Percentiles rank a stretch among this genome's conserved stretches.
These are phyloP conservation scores for Parathielavia hyrcaniae DNA, from an alignment of 495 filamentous ascomycete genomes.

Conservation along the genomic window DNA sequence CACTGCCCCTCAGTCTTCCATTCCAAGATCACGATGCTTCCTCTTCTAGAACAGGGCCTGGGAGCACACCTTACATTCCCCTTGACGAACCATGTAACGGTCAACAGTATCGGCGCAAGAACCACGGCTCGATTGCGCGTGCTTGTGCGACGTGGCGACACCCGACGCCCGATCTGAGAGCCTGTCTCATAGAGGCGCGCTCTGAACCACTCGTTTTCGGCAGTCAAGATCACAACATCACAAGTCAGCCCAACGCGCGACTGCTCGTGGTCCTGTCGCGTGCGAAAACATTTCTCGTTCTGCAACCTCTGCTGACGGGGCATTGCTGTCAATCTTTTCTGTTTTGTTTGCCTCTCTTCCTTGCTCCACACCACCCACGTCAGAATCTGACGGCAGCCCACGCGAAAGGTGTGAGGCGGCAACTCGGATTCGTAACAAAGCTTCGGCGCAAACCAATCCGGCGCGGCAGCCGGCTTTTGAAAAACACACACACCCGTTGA, in stretches of 20 bases:
- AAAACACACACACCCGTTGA: background rate
- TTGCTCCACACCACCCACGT: background rate
- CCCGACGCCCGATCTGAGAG: constrained; percentile 1
- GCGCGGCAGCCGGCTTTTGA: background rate
- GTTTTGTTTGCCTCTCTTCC: background rate
- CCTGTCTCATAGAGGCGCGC: constrained; percentile 9
- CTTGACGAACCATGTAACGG: background rate
- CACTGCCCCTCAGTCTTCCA: constrained; percentile 2
- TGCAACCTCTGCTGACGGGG: background rate
- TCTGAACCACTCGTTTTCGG: constrained; percentile 14
- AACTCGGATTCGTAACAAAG: background rate
- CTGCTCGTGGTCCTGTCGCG: background rate
- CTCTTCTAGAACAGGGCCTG: background rate
- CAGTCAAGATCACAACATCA: background rate
- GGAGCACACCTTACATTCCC: too few species aligned
- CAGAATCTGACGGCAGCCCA: background rate
- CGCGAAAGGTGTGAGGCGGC: too few species aligned
- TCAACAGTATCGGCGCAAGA: background rate
- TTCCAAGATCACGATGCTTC: background rate
- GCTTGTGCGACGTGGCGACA: background rate
- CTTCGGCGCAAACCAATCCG: constrained; percentile 3
- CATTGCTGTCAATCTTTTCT: background rate
- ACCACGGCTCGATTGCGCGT: background rate
- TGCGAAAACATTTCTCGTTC: background rate
- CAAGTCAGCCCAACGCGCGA: background rate